Evolutionary conservation across 1,284 basidiomycete genomes (phyloP), one percentile per base, ranked within the genome.

Genomic region (Lignosus rhinocerotis): DNA sequence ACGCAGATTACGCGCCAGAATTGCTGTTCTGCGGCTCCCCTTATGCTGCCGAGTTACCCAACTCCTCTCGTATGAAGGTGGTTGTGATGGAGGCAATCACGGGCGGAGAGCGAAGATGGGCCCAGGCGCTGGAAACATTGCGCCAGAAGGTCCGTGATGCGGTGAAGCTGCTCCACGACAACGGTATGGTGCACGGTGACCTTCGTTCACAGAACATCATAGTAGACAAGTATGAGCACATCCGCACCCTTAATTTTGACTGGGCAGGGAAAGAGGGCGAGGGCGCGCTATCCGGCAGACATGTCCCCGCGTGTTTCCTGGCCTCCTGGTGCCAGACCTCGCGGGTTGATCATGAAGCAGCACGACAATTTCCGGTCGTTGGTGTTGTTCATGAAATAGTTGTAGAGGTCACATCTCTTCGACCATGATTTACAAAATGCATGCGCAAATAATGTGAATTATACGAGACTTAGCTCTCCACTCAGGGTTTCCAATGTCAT

Each of bases 181-280:
- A 51, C 17, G 53, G 59, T 34, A 58, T 65, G 31, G 64, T 69
- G 21, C 65, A 60, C 56, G 69, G 67, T 7, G 69, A 68, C 50
- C 51, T 70, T 9, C 64, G 67, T 7, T 16, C 30, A 34, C 66
- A 64, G 32, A 70, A 70, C 51, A 51, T 70, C 25, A 6, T 11
- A n/a, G 49, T 59, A 14, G 44, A 21, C 12, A 16, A 47, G 44
- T 14, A 52, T 46, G 32, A 12, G n/a, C 31, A 14, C 16, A 51
- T 65, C 2, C 51, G 54, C 46, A 33, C 68, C 31, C 56, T 70
- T 47, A 67, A 69, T 59, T 70, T 69, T 62, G 68, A 70, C 38
- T 69, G 68, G 69, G 53, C 65, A 16, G 66, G 67, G 3, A 60
- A 56, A 46, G 58, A 64, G 42, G 62, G 60, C 11, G 53, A 43